These are phyloP conservation scores for Scedosporium aurantiacum DNA, from an alignment of 2,329 filamentous ascomycete species.

Conservation along the genomic window DNA sequence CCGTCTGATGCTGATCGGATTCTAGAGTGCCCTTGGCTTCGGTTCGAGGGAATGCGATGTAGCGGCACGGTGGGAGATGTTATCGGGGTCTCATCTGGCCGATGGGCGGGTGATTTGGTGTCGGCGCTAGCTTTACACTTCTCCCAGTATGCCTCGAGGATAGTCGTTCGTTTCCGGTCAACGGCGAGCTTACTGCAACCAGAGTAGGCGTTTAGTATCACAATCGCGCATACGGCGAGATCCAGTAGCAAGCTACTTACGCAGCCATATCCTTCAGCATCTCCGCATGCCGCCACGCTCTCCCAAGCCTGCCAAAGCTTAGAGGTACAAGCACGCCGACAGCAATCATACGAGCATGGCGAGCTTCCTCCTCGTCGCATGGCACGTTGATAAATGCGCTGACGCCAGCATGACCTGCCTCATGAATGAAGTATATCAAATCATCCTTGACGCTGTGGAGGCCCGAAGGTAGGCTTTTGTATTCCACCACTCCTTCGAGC, in stretches of 20 bases:
- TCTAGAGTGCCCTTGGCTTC: slow-evolving; percentile 34
- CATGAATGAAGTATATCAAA: slow-evolving; percentile 88
- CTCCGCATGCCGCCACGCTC: slow-evolving; percentile 80
- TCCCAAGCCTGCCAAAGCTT: slow-evolving; percentile 73
- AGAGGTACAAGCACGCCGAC: slow-evolving; percentile 82
- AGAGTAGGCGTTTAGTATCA: not conserved
- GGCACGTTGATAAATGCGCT: slow-evolving; percentile 84
- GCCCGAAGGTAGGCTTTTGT: slow-evolving; percentile 90
- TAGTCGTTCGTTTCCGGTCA: slow-evolving; percentile 48
- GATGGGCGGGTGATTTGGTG: not conserved
- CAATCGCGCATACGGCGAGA: not conserved
- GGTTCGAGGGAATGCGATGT: slow-evolving; percentile 18
- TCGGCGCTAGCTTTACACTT: not conserved
- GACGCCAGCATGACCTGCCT: slow-evolving; percentile 66
- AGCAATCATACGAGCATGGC: slow-evolving; percentile 86
- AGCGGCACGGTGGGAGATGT: slow-evolving; percentile 40
- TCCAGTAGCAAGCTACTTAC: slow-evolving; percentile 28
- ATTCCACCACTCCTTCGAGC: slow-evolving; percentile 84
- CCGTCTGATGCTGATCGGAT: slow-evolving; percentile 53
- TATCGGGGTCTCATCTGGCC: slow-evolving; percentile 32
- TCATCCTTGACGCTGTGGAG: slow-evolving; percentile 82
- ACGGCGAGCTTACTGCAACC: slow-evolving; percentile 45
- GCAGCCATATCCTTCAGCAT: slow-evolving; percentile 62
- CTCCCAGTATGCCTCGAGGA: slow-evolving; percentile 75
- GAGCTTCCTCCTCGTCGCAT: slow-evolving; percentile 62